These are phyloP conservation scores for Solanum ossicruentum DNA, from an alignment of 257 asterid genomes.

Conservation along the genomic window DNA sequence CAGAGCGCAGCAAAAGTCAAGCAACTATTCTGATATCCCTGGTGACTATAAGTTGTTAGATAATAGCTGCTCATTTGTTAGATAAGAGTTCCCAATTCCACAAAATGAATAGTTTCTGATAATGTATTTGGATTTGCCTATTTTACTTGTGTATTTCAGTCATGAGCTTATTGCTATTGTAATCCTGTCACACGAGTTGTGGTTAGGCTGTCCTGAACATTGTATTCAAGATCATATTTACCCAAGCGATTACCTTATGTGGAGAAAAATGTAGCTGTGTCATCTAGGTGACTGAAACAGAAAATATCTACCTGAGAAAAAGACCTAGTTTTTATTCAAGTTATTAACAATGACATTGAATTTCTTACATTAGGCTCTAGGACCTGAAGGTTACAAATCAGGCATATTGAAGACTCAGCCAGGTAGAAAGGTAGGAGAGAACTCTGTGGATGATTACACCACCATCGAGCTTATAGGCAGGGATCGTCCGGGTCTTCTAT, in stretches of 20 bases:
- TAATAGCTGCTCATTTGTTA: background rate
- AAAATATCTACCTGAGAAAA: background rate
- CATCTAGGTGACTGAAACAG: background rate
- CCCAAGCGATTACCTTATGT: background rate
- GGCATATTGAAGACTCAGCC: constrained; percentile 51
- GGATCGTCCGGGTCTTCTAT: constrained; percentile 87
- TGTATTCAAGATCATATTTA: background rate
- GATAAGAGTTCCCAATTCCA: background rate
- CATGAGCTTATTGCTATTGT: background rate
- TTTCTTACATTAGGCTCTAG: constrained; percentile 45
- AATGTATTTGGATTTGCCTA: background rate
- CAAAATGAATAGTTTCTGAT: background rate
- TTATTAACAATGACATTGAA: constrained; percentile 3
- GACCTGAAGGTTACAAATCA: constrained; percentile 67
- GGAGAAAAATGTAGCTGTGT: background rate
- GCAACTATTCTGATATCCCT: background rate
- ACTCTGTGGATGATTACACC: constrained; percentile 55
- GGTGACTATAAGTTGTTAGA: background rate
- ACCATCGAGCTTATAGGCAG: constrained; percentile 78
- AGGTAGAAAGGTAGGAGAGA: constrained; percentile 54
- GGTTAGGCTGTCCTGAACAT: background rate
- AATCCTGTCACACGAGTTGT: background rate
- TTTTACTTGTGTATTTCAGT: background rate
- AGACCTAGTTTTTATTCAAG: background rate
- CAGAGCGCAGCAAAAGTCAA: background rate